These are phyloP conservation scores for Pseudoscleropodium purum DNA, from an alignment of 225 moss, liverwort and hornwort genomes.

Conservation along the genomic window DNA sequence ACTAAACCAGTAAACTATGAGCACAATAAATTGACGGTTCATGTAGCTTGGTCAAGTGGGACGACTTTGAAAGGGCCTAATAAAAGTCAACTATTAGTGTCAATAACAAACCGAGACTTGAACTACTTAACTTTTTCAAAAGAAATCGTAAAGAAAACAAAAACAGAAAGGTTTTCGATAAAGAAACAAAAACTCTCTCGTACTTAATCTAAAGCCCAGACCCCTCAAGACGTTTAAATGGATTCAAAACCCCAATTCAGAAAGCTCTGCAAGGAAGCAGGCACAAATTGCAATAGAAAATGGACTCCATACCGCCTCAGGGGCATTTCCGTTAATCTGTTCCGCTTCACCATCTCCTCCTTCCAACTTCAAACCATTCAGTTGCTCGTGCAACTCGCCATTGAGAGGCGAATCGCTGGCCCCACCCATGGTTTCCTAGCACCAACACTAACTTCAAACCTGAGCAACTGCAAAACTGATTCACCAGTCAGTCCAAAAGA, in stretches of 20 bases:
- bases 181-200: neutral
- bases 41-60: neutral
- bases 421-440: constrained; percentile 5
- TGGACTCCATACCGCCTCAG: neutral
- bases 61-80: neutral
- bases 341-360: neutral
- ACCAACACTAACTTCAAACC: neutral
- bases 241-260: neutral
- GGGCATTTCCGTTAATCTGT: neutral
- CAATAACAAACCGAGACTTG: neutral
- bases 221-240: neutral
- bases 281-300: neutral
- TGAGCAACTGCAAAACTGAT: neutral
- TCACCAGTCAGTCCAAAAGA: neutral
- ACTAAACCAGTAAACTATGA: neutral
- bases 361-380: constrained; percentile 23
- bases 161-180: neutral
- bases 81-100: neutral
- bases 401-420: neutral
- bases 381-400: neutral
- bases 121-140: neutral
- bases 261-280: neutral
- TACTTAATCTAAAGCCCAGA: neutral
- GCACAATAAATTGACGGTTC: neutral
- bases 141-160: neutral